phyloP scores from a whole-genome alignment of 345 rosid species.

The Gossypium arboreum region DNA sequence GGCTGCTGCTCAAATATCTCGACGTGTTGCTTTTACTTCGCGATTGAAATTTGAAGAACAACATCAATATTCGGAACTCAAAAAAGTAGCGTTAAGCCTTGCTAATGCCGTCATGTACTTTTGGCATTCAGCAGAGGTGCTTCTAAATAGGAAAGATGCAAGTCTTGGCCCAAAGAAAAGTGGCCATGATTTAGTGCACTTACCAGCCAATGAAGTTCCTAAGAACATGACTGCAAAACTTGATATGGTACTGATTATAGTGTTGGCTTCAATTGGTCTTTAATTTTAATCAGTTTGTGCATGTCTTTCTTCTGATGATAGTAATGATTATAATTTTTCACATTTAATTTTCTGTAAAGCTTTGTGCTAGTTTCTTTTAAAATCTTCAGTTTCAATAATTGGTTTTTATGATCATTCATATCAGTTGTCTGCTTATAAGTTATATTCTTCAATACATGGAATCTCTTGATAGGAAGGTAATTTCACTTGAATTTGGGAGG shows the following conservation, averaged over 20 bases:
- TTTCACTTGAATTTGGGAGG: neutral
- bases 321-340: neutral
- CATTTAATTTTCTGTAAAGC: too few relatives aligned
- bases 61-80: conserved; percentile 45
- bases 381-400: neutral
- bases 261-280: conserved; percentile 15
- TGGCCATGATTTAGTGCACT: conserved; percentile 22
- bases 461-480: neutral
- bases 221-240: conserved; percentile 31
- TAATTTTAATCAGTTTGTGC: neutral
- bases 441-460: neutral
- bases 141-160: conserved; percentile 34
- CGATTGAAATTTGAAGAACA: conserved; percentile 53
- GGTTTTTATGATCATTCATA: neutral
- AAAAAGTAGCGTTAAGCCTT: conserved; percentile 55
- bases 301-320: neutral
- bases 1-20: conserved; percentile 90
- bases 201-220: conserved; percentile 28
- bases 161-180: conserved; percentile 23
- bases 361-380: too few relatives aligned
- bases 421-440: neutral
- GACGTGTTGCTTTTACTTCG: conserved; percentile 53
- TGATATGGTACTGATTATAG: conserved; percentile 29
- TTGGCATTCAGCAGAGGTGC: conserved; percentile 71
- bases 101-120: conserved; percentile 81